phyloP scores from a whole-genome alignment of 1,284 basidiomycete genomes.

The Rhizoctonia solani region DNA sequence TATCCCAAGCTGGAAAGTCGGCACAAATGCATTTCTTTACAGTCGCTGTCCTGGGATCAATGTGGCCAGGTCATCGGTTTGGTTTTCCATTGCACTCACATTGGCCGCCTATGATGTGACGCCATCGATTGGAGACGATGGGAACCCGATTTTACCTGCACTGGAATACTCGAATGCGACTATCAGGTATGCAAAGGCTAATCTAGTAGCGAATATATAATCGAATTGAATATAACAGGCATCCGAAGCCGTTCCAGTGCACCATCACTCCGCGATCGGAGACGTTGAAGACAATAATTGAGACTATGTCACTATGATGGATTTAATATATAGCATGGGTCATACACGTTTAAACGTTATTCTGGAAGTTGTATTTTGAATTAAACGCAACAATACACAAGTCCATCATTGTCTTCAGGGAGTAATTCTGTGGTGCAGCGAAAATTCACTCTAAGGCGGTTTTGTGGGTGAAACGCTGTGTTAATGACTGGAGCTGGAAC shows the following conservation, averaged over 20 bases:
- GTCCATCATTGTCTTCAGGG: too few relatives aligned
- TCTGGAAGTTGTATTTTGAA: too few relatives aligned
- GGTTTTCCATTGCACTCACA: conserved; percentile 2
- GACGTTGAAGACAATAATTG: neutral
- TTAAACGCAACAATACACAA: too few relatives aligned
- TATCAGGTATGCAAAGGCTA: neutral
- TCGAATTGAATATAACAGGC: neutral
- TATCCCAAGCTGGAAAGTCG: neutral
- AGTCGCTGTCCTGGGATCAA: neutral
- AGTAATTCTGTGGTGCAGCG: too few relatives aligned
- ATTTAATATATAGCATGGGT: too few relatives aligned
- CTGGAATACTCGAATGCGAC: neutral
- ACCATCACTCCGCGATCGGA: conserved; percentile 15
- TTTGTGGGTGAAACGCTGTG: too few relatives aligned
- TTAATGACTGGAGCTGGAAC: too few relatives aligned
- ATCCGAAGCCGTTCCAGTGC: neutral
- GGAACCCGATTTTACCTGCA: neutral
- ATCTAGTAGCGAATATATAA: neutral
- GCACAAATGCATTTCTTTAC: neutral
- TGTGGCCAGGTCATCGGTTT: neutral
- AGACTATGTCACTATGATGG: neutral
- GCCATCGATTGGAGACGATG: neutral
- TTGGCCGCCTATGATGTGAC: neutral
- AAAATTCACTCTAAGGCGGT: too few relatives aligned
- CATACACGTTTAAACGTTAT: too few relatives aligned